Evolutionary conservation across 2,329 filamentous ascomycete genomes (phyloP), one percentile per base, ranked within the genome.

Genomic region (Podosphaera leucotricha): DNA sequence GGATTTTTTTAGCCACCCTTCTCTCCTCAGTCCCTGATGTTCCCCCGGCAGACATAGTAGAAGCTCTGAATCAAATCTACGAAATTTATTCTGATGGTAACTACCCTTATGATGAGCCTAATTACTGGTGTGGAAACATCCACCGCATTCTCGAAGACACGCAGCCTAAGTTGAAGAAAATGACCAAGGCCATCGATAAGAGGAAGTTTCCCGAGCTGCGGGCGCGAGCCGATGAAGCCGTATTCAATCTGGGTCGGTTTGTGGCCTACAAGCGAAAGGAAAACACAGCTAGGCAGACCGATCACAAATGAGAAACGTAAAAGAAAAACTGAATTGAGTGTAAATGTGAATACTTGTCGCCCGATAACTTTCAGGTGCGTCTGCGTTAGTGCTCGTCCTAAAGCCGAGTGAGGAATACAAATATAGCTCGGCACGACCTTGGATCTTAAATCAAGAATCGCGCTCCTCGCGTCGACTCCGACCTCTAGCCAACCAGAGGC

Each of bases 81-180:
- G 76, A 80, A 51, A 66, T 80, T 6, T 80, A 80, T 58, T 70
- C 66, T 21, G 71, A 80, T 54, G 72, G 75, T 56, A 64, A 63
- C 11, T 65, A 62, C 44, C 61, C 65, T 10, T 75, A 68, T 54
- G 76, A 80, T 54, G 63, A 61, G 46, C 65, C 68, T 21, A 74
- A 80, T 2, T 80, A 79, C 58, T 77, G 75, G 70, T 66, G 66
- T 51, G 66, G 73, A 48, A 64, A 64, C 49, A 73, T 80, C 53
- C 57, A 75, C 45, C 64, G 66, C 50, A 71, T 73, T 48, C 60
- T 80, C 1, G 70, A 75, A 50, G 67, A 65, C 15, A 60, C 61
- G 6, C 51, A 67, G 19, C 67, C 71, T 30, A 72, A 70, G 59
- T 60, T 66, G 16, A 71, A 68, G 55, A 61, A 66, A 13, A 64